phyloP scores from a whole-genome alignment of 177 flowering plant species.

The Tripterygium wilfordii region DNA sequence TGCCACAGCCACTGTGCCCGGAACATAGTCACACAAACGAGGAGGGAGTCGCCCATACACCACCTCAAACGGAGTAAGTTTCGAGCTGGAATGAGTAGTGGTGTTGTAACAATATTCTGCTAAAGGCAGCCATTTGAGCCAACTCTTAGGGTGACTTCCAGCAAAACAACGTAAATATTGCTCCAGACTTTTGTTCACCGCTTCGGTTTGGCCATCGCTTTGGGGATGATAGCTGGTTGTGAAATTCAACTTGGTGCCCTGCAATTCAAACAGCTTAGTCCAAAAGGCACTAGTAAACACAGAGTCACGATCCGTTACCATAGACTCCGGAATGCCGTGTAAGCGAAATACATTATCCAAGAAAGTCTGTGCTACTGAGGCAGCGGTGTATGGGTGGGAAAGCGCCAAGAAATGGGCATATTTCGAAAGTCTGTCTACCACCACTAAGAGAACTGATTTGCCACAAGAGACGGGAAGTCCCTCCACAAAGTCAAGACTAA shows the following conservation, averaged over 20 bases:
- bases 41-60: too few relatives aligned
- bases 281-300: constrained; percentile 16
- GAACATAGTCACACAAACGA: too few relatives aligned
- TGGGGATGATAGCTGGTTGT: constrained; percentile 14
- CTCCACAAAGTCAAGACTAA: constrained; percentile 17
- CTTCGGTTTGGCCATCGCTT: constrained; percentile 13
- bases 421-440: constrained; percentile 16
- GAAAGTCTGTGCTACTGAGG: constrained; percentile 3
- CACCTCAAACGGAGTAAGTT: too few relatives aligned
- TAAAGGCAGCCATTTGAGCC: too few relatives aligned
- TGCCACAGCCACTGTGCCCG: too few relatives aligned
- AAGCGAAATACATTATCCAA: not conserved
- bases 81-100: too few relatives aligned
- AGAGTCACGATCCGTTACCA: constrained; percentile 10
- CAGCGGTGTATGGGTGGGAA: constrained; percentile 7
- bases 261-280: constrained; percentile 5
- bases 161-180: too few relatives aligned
- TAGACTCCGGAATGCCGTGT: constrained; percentile 15
- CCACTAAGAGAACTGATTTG: constrained; percentile 3
- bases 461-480: constrained; percentile 10
- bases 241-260: not conserved
- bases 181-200: too few relatives aligned
- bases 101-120: too few relatives aligned
- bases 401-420: constrained; percentile 14
- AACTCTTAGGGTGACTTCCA: too few relatives aligned